Percentiles rank a stretch among this genome's conserved stretches.
Conservation (phyloP, 1,139 yeast genomes). For the Chernovozyma aurita region DNA sequence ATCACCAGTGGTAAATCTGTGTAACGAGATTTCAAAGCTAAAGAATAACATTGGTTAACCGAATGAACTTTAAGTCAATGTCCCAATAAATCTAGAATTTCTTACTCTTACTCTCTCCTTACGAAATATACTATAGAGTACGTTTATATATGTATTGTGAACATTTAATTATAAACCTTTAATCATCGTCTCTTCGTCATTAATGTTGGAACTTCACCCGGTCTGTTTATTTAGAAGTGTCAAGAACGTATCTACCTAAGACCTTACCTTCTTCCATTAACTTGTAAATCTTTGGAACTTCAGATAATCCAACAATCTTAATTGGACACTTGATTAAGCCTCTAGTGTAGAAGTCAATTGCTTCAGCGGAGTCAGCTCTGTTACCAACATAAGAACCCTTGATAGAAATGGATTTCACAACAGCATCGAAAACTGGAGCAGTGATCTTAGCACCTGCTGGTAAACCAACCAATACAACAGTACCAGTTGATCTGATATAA, state of each 20-base stretch:
- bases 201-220: no score
- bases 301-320: conserved; percentile 64
- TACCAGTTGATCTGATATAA: conserved; percentile 66
- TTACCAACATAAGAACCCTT: conserved; percentile 77
- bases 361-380: conserved; percentile 76
- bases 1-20: no score
- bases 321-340: conserved; percentile 69
- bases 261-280: conserved; percentile 70
- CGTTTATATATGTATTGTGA: no score
- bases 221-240: conserved; percentile 55
- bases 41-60: no score
- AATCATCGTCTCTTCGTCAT: no score
- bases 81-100: no score
- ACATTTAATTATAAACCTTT: no score
- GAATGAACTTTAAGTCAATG: no score
- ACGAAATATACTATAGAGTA: no score
- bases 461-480: conserved; percentile 69
- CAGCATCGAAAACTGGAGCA: conserved; percentile 62
- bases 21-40: no score
- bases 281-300: conserved; percentile 57
- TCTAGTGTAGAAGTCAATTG: conserved; percentile 67
- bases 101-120: no score
- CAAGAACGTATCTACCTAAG: conserved; percentile 75
- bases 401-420: conserved; percentile 58
- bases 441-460: conserved; percentile 68